Evolutionary conservation across 2,329 filamentous ascomycete species (phyloP), one percentile per base, ranked within the genome.

Genomic region (Massarina eburnea): DNA sequence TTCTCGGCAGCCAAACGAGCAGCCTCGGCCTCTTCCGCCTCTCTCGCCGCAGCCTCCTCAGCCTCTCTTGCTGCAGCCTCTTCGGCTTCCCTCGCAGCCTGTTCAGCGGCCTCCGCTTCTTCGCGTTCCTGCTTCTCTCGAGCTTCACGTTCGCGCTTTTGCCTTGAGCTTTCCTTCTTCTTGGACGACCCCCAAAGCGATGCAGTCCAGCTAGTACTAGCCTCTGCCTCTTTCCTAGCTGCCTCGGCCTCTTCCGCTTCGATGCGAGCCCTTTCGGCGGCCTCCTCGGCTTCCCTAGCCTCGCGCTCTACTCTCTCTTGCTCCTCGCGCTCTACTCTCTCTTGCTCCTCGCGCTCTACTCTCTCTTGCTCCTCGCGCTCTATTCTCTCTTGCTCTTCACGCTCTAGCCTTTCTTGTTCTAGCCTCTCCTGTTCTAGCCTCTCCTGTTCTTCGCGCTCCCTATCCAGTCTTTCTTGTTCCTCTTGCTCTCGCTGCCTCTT

Each of bases 341-440:
- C 71, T 44, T 72, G 72, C 19, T 59, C 61, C 2, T 58, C 52
- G 9, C 49, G 41, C 24, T 74, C 60, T 60, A 22, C 70, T 71
- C 55, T 55, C 21, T 59, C 60, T 9, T 55, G 52, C 35, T 62
- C 60, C 59, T 73, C 35, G 33, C 61, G 59, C 32, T 60, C 59
- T 42, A 51, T 29, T 49, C 71, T 75, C 46, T 75, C 71, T 44
- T 72, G 72, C 19, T 59, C 61, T 2, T 58, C 52, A 9, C 49
- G 41, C 24, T 74, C 60, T 60, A 73, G 32, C 18, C 58, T 76
- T 68, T 58, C 30, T 27, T 47, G 39, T 46, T 58, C 52, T n/a
- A 40, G 45, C 73, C 22, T 62, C 66, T 56, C 74, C n/a, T n/a
- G n/a, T n/a, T 73, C n/a, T n/a, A 22, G 70, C 72, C 55, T 55